Evolutionary conservation across 2,329 filamentous ascomycete species (phyloP).

Genomic region (Juglanconis juglandina): DNA sequence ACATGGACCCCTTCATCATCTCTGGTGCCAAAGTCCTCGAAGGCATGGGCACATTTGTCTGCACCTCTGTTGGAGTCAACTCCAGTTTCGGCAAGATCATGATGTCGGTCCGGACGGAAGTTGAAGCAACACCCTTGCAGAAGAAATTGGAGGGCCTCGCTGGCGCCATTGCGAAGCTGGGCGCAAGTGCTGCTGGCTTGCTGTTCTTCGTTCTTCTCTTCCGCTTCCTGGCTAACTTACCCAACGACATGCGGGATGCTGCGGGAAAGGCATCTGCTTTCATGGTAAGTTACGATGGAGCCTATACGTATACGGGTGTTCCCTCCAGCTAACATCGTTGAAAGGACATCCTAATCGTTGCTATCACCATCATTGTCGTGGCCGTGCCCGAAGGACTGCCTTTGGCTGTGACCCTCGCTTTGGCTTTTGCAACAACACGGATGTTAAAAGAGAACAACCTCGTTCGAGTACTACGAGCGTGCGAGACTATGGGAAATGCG

Average conservation of each 20-base stretch:
- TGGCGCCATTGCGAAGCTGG: slow-evolving; percentile 42
- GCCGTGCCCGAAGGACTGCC: slow-evolving; percentile 65
- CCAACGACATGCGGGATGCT: slow-evolving; percentile 43
- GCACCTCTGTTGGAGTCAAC: slow-evolving; percentile 54
- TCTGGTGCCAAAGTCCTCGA: slow-evolving; percentile 54
- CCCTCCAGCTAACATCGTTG: not conserved
- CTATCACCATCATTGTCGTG: slow-evolving; percentile 63
- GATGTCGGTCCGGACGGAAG: slow-evolving; percentile 51
- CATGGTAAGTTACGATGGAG: slow-evolving; percentile 28
- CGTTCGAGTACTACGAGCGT: slow-evolving; percentile 64
- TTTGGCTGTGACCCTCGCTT: slow-evolving; percentile 62
- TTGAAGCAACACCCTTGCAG: slow-evolving; percentile 52
- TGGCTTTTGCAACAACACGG: slow-evolving; percentile 64
- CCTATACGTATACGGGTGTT: not conserved
- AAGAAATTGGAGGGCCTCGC: slow-evolving; percentile 47
- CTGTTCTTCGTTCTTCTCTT: slow-evolving; percentile 76
- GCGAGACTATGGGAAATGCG: slow-evolving; percentile 68
- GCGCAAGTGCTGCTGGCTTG: slow-evolving; percentile 65
- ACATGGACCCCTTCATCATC: slow-evolving; percentile 64
- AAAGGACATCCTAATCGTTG: slow-evolving; percentile 56
- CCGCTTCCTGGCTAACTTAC: slow-evolving; percentile 66
- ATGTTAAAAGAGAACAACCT: slow-evolving; percentile 70
- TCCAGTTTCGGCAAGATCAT: slow-evolving; percentile 53
- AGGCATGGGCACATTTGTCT: slow-evolving; percentile 51
- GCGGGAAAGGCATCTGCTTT: slow-evolving; percentile 58